phyloP scores from a whole-genome alignment of 129 eudicot genomes.

The Helianthus tuberosus region DNA sequence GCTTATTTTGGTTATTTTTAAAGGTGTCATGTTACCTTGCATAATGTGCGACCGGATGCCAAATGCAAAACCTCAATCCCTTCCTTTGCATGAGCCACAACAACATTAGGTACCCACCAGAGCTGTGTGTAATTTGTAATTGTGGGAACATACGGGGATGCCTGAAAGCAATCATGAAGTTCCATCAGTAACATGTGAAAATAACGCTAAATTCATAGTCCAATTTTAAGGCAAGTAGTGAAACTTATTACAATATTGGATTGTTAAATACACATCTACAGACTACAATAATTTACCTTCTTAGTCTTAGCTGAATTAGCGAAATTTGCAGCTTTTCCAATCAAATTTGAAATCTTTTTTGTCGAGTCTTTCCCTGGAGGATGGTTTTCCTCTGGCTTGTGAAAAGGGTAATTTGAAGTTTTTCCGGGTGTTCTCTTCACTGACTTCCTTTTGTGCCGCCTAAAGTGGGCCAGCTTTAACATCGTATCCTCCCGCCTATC shows the following conservation, averaged over 20 bases:
- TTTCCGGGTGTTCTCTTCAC: slow-evolving; percentile 81
- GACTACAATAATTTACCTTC: slow-evolving; percentile 59
- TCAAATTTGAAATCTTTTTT: slow-evolving; percentile 72
- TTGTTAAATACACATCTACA: slow-evolving; percentile 3
- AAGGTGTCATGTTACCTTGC: slow-evolving; percentile 59
- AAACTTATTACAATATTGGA: slow-evolving; percentile 18
- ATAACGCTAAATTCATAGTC: slow-evolving; percentile 7
- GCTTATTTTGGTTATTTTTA: background rate
- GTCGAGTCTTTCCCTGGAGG: slow-evolving; percentile 91
- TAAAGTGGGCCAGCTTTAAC: slow-evolving; percentile 83
- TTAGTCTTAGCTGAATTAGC: slow-evolving; percentile 87
- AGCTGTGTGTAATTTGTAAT: slow-evolving; percentile 90
- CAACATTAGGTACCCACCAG: slow-evolving; percentile 99
- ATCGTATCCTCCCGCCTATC: slow-evolving; percentile 94
- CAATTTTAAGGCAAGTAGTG: background rate
- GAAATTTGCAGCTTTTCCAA: slow-evolving; percentile 83
- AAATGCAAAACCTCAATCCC: slow-evolving; percentile 97
- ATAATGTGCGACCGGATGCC: slow-evolving; percentile 96
- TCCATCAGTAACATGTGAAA: background rate
- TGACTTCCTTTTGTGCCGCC: slow-evolving; percentile 88
- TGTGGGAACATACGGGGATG: slow-evolving; percentile 75
- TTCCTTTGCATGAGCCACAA: slow-evolving; percentile 95
- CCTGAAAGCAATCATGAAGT: slow-evolving; percentile 44
- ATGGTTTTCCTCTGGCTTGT: slow-evolving; percentile 98
- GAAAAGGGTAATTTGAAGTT: slow-evolving; percentile 61